These are phyloP conservation scores for Neodidymelliopsis sp. DNA, from an alignment of 2,329 filamentous ascomycete genomes.

Conservation along the genomic window DNA sequence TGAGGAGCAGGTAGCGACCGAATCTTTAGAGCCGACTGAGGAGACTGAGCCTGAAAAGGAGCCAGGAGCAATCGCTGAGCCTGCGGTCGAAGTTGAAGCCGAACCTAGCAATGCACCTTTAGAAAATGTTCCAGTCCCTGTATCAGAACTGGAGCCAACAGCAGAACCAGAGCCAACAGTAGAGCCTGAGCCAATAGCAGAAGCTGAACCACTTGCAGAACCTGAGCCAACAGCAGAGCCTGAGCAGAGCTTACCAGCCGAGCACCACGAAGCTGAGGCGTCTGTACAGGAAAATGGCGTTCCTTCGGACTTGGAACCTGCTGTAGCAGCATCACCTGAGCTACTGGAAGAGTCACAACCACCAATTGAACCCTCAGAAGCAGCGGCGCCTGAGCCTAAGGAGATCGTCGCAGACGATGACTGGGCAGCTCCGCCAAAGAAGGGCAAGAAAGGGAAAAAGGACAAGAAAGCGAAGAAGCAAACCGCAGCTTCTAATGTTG, in stretches of 20 bases:
- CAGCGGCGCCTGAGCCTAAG: background rate
- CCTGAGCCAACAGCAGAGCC: slow-evolving; percentile 6
- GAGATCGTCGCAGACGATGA: slow-evolving; percentile 2
- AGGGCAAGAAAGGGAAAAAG: slow-evolving; percentile 15
- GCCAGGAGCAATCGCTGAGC: background rate
- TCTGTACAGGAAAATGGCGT: background rate
- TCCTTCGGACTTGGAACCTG: background rate
- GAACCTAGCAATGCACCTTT: slow-evolving; percentile 1
- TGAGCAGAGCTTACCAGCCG: slow-evolving; percentile 1
- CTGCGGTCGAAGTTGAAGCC: slow-evolving; percentile 7
- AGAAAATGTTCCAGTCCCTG: background rate
- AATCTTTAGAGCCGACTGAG: background rate
- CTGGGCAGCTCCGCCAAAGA: slow-evolving; percentile 7
- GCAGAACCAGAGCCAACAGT: slow-evolving; percentile 1
- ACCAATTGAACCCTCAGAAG: background rate
- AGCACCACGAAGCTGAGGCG: background rate
- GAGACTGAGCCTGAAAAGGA: background rate
- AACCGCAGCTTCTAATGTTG: background rate
- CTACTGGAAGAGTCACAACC: background rate
- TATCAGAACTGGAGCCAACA: background rate
- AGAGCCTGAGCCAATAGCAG: slow-evolving; percentile 5
- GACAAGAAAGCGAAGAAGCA: slow-evolving; percentile 16
- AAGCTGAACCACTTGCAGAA: slow-evolving; percentile 3
- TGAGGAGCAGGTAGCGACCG: background rate
- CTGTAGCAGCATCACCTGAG: background rate